These are phyloP conservation scores for Capsella rubella DNA, from an alignment of 441 rosid genomes.

Conservation along the genomic window DNA sequence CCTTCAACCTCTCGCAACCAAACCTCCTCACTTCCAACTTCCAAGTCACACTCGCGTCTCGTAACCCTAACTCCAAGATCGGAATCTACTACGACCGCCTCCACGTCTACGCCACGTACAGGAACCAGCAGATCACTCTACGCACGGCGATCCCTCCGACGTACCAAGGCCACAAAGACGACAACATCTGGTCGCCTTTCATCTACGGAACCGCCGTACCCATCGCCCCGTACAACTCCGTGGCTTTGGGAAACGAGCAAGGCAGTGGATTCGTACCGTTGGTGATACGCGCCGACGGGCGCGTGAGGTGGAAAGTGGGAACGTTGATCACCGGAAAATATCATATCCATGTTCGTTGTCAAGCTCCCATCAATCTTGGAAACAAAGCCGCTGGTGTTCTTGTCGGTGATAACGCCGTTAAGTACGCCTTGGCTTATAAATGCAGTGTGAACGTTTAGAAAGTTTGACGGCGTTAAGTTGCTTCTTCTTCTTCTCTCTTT, in stretches of 20 bases:
- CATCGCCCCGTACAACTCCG: conserved; percentile 71
- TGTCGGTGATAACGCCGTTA: conserved; percentile 66
- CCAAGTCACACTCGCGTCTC: conserved; percentile 77
- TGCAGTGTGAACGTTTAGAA: conserved; percentile 77
- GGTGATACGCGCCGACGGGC: conserved; percentile 79
- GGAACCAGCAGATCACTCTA: conserved; percentile 81
- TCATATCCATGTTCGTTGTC: conserved; percentile 67
- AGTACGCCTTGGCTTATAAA: conserved; percentile 53
- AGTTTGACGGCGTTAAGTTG: conserved; percentile 39
- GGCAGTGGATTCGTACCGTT: conserved; percentile 51
- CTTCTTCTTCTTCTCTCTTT: neutral
- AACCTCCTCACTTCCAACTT: conserved; percentile 77
- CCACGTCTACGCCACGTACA: conserved; percentile 73
- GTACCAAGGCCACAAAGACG: conserved; percentile 85
- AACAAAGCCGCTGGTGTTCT: conserved; percentile 48
- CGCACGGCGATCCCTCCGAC: conserved; percentile 60
- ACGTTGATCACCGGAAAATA: conserved; percentile 62
- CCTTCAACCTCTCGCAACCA: conserved; percentile 75
- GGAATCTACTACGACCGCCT: conserved; percentile 89
- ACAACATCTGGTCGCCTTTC: conserved; percentile 79
- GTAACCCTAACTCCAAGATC: conserved; percentile 78
- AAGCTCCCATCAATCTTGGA: conserved; percentile 65
- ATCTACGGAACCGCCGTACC: conserved; percentile 70
- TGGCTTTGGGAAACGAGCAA: conserved; percentile 57
- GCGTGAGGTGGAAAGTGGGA: conserved; percentile 86